Conservation (phyloP, 163 green algal species). For the Trebouxia gelatinosa region DNA sequence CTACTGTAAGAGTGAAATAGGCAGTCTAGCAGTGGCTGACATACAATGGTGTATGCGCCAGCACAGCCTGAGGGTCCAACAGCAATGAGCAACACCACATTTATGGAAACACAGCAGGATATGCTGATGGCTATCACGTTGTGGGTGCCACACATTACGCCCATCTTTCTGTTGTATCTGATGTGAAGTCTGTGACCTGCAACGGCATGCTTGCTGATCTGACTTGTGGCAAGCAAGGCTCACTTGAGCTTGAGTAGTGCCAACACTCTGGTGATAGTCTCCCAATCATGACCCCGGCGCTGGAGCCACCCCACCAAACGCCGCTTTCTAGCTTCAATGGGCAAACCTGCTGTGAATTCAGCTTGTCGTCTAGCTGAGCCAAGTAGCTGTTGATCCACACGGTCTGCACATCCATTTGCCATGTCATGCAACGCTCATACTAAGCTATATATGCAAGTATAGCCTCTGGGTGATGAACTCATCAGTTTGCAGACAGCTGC, state of each 20-base stretch:
- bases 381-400: conserved; percentile 31
- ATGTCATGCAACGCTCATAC: background rate
- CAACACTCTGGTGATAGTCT: conserved; percentile 37
- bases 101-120: too few relatives aligned
- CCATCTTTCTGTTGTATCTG: too few relatives aligned
- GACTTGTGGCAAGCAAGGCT: too few relatives aligned
- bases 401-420: background rate
- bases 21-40: too few relatives aligned
- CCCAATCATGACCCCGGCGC: conserved; percentile 46
- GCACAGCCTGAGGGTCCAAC: too few relatives aligned
- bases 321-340: conserved; percentile 37
- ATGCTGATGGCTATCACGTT: too few relatives aligned
- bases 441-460: background rate
- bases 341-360: conserved; percentile 26
- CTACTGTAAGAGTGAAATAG: too few relatives aligned
- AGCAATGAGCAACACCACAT: too few relatives aligned
- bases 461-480: background rate
- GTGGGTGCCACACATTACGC: too few relatives aligned
- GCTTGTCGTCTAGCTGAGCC: conserved; percentile 34
- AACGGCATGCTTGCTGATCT: too few relatives aligned
- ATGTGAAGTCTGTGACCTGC: too few relatives aligned
- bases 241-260: conserved; percentile 18
- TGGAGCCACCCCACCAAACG: conserved; percentile 51
- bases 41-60: too few relatives aligned
- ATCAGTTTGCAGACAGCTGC: background rate